phyloP scores from a whole-genome alignment of 306 rosid genomes.

The Luffa acutangula region DNA sequence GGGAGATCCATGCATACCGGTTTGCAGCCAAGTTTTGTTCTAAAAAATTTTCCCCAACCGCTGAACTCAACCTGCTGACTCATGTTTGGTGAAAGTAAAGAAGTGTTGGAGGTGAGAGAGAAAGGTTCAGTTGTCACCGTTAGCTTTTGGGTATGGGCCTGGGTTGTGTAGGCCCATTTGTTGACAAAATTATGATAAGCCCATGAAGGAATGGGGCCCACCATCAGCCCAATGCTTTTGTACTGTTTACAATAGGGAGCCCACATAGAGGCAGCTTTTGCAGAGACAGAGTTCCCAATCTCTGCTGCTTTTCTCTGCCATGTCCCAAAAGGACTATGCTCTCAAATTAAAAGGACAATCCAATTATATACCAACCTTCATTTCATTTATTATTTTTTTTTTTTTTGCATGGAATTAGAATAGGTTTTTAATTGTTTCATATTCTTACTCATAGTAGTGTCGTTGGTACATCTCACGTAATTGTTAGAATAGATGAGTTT shows the following conservation, averaged over 20 bases:
- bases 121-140: neutral
- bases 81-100: neutral
- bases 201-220: neutral
- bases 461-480: no score
- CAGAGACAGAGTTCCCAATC: neutral
- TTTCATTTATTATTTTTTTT: neutral
- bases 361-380: neutral
- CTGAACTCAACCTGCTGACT: neutral
- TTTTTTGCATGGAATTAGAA: neutral
- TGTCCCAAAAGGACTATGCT: neutral
- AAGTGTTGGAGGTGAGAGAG: neutral
- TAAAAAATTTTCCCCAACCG: neutral
- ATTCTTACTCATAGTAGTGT: no score
- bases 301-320: neutral
- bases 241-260: neutral
- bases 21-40: no score
- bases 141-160: neutral
- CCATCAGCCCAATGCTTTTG: neutral
- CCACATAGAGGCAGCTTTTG: neutral
- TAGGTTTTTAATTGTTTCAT: neutral
- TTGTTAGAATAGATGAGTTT: no score
- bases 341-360: neutral
- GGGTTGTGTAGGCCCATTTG: slow-evolving; percentile 1
- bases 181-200: neutral
- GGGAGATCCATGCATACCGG: no score